These are phyloP conservation scores for Vanrija sp. DNA, from an alignment of 1,284 basidiomycete genomes.

Conservation along the genomic window DNA sequence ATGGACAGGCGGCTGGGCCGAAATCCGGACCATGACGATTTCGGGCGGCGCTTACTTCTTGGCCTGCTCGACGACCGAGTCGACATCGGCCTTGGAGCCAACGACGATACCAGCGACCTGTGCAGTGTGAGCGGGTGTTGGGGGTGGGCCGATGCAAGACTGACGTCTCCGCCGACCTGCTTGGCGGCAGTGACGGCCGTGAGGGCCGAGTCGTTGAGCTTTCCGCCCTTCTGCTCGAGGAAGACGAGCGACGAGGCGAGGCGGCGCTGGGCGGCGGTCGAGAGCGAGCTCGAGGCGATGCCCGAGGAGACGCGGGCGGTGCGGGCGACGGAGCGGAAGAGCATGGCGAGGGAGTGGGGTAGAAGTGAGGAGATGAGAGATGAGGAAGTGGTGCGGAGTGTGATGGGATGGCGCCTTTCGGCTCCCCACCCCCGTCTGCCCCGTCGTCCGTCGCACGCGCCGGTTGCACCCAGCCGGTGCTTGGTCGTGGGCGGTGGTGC, in stretches of 20 bases:
- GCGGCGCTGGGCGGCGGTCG: conserved; percentile 26
- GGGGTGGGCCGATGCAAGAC: conserved; percentile 5
- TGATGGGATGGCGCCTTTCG: not conserved
- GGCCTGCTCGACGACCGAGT: conserved; percentile 65
- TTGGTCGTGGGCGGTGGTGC: no score
- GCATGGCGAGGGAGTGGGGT: conserved; percentile 13
- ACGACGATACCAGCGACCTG: conserved; percentile 82
- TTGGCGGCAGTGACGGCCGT: conserved; percentile 85
- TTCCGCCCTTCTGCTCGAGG: conserved; percentile 79
- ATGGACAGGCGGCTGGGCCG: not conserved
- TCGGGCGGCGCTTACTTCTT: conserved; percentile 59
- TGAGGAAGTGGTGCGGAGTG: not conserved
- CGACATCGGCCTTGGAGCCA: conserved; percentile 68
- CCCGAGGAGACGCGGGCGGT: conserved; percentile 10
- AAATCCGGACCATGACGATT: not conserved
- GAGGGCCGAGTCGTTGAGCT: conserved; percentile 77
- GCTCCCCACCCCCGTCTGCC: no score
- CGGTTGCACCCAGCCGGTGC: no score
- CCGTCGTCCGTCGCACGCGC: no score
- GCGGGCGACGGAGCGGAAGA: conserved; percentile 18
- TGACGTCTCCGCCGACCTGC: conserved; percentile 62
- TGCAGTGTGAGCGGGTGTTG: not conserved
- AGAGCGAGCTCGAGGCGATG: not conserved
- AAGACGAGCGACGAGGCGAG: conserved; percentile 65
- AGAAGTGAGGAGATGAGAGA: not conserved